Evolutionary conservation across 2,329 filamentous ascomycete species (phyloP).

Genomic region (Diaporthe caulivora): DNA sequence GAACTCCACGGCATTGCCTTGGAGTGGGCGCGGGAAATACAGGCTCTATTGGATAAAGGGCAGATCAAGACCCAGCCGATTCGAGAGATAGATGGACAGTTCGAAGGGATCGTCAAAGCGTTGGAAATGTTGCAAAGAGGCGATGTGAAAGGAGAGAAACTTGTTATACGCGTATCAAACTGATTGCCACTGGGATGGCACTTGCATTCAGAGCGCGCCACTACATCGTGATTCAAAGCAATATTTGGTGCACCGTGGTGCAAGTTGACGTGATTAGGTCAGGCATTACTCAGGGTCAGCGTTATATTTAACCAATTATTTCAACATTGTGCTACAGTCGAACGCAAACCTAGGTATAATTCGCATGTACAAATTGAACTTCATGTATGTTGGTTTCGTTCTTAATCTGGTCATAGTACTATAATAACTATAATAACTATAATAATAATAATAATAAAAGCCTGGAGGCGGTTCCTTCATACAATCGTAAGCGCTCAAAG

Average conservation of each 20-base stretch:
- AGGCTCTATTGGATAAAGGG: slow-evolving; percentile 31
- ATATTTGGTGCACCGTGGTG: too few relatives aligned
- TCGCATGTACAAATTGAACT: too few relatives aligned
- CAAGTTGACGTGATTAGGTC: not conserved
- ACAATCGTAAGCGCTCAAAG: too few relatives aligned
- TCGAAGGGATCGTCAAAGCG: slow-evolving; percentile 27
- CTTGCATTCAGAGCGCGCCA: not conserved
- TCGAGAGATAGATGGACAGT: slow-evolving; percentile 32
- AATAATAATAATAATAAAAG: too few relatives aligned
- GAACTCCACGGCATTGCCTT: slow-evolving; percentile 19
- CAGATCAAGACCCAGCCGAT: slow-evolving; percentile 27
- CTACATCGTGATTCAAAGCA: not conserved
- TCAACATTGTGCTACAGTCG: too few relatives aligned
- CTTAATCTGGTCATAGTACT: too few relatives aligned
- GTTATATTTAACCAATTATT: too few relatives aligned
- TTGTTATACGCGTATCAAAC: slow-evolving; percentile 22
- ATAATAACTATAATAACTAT: too few relatives aligned
- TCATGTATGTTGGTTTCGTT: too few relatives aligned
- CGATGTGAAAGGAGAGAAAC: slow-evolving; percentile 36
- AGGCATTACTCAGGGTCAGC: too few relatives aligned
- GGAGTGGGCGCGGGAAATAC: slow-evolving; percentile 38
- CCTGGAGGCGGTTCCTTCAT: too few relatives aligned
- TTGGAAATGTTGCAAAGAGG: slow-evolving; percentile 34
- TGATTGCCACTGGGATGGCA: not conserved
- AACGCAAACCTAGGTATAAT: too few relatives aligned